Evolutionary conservation across 345 rosid species (phyloP).

Genomic region (Adansonia digitata): DNA sequence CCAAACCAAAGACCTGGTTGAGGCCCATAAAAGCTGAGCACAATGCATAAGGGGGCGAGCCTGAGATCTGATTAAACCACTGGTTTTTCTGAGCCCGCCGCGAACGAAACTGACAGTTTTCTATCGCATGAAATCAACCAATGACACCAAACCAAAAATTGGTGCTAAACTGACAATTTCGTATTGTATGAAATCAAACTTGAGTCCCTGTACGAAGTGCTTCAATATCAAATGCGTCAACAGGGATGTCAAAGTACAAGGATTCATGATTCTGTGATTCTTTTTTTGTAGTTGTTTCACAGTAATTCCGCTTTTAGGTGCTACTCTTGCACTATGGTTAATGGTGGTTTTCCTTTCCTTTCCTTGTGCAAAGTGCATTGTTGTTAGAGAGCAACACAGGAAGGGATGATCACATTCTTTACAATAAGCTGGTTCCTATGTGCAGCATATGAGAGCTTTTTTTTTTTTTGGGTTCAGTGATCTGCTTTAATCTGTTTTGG

Average conservation of each 20-base stretch:
- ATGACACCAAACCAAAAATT: neutral
- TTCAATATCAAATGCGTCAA: no score
- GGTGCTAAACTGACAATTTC: no score
- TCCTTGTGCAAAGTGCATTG: conserved; percentile 83
- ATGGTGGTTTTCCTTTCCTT: neutral
- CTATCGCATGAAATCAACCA: neutral
- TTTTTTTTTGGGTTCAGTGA: neutral
- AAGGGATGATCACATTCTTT: conserved; percentile 82
- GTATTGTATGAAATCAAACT: no score
- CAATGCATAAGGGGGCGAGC: neutral
- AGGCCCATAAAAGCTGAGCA: neutral
- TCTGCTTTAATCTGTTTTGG: neutral
- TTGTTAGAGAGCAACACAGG: conserved; percentile 92
- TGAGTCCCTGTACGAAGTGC: no score
- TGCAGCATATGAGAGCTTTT: conserved; percentile 18
- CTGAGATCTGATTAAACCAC: neutral
- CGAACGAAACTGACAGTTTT: neutral
- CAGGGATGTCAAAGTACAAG: conserved; percentile 83
- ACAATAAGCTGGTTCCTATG: conserved; percentile 65
- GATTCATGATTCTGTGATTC: conserved; percentile 34
- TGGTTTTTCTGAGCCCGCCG: neutral
- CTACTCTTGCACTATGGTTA: neutral
- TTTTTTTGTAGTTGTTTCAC: conserved; percentile 47
- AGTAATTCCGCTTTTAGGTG: neutral
- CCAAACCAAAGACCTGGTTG: neutral